phyloP scores from a whole-genome alignment of 352 stramenopile species.

The Aphanomyces stellatus region DNA sequence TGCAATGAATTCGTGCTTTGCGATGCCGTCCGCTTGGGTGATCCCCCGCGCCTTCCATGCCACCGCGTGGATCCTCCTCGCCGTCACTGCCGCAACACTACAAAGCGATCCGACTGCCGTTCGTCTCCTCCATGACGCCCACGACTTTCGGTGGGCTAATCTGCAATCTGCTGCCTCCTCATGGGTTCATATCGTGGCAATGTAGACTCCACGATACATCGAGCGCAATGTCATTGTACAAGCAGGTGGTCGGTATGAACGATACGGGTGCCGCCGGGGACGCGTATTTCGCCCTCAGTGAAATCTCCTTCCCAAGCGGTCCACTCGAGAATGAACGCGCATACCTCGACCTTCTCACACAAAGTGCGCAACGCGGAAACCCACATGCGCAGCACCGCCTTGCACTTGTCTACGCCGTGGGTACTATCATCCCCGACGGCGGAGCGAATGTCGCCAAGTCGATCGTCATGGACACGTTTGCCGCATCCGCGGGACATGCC shows the following conservation, averaged over 20 bases:
- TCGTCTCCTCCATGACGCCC: not conserved
- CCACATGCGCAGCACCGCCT: slow-evolving; percentile 39
- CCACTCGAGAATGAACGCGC: too few species aligned
- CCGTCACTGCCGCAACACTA: not conserved
- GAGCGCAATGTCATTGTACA: not conserved
- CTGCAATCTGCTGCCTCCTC: too few species aligned
- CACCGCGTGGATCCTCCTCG: not conserved
- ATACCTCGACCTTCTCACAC: slow-evolving; percentile 29
- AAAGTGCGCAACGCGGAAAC: slow-evolving; percentile 32
- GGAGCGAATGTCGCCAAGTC: slow-evolving; percentile 20
- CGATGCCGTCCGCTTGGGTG: too few species aligned
- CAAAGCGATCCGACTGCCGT: not conserved
- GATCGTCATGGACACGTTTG: slow-evolving; percentile 56
- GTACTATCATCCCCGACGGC: not conserved
- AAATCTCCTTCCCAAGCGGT: slow-evolving; percentile 12
- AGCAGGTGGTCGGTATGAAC: not conserved
- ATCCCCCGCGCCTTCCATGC: too few species aligned
- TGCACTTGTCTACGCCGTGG: slow-evolving; percentile 24
- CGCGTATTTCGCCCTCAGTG: not conserved
- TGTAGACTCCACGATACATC: not conserved
- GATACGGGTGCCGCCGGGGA: not conserved
- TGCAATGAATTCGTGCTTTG: too few species aligned
- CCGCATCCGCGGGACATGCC: slow-evolving; percentile 30
- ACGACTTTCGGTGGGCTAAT: slow-evolving; percentile 1
- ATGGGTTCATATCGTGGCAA: not conserved